These are phyloP conservation scores for Leptographium flavum DNA, from an alignment of 2,329 filamentous ascomycete species.

Conservation along the genomic window DNA sequence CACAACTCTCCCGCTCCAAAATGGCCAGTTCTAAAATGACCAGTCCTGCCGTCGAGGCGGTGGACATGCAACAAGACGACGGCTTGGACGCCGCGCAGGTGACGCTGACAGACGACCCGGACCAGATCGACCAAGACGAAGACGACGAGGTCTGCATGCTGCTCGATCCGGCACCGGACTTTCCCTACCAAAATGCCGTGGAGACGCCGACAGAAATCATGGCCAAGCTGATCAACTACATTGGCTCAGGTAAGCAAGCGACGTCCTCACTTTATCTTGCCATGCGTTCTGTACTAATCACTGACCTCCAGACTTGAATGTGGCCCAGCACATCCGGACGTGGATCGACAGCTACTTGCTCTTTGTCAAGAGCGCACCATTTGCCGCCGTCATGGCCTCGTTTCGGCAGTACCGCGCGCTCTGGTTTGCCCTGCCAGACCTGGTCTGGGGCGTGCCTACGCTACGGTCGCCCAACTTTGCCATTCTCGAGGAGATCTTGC, in stretches of 20 bases:
- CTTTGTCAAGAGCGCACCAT: constrained; percentile 22
- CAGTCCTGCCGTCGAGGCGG: constrained; percentile 30
- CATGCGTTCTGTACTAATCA: background rate
- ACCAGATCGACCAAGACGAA: constrained; percentile 9
- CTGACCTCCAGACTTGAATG: constrained; percentile 26
- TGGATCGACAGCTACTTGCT: constrained; percentile 38
- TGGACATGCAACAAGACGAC: constrained; percentile 23
- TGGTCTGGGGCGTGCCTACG: constrained; percentile 22
- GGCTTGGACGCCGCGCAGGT: constrained; percentile 10
- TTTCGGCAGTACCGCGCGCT: constrained; percentile 30
- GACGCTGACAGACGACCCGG: no score
- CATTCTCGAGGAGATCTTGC: constrained; percentile 13
- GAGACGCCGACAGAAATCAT: constrained; percentile 18
- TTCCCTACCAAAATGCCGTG: constrained; percentile 26
- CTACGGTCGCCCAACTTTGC: constrained; percentile 5
- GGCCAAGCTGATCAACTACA: constrained; percentile 13
- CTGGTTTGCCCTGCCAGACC: constrained; percentile 37
- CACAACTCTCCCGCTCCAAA: constrained; percentile 8
- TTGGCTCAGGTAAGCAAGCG: constrained; percentile 13
- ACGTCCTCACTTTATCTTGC: background rate
- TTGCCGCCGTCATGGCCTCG: constrained; percentile 24
- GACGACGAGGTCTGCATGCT: constrained; percentile 11
- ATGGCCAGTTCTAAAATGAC: constrained; percentile 24
- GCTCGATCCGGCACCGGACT: constrained; percentile 28
- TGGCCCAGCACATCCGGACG: constrained; percentile 27